Conservation (phyloP, 1,284 basidiomycete species). For the Ceratobasidium sp. region DNA sequence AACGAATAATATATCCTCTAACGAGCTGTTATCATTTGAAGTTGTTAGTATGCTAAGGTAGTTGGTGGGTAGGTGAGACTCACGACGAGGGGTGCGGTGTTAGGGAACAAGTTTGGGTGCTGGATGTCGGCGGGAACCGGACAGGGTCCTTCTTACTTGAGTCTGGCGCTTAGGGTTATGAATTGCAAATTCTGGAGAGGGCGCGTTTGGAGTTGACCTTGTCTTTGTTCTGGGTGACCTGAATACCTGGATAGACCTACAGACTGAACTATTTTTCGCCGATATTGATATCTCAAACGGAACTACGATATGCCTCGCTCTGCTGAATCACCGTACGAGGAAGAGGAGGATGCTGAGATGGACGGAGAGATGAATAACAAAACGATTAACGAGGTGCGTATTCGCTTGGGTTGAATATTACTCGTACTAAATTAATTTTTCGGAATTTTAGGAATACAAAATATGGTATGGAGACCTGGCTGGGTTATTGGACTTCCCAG, state of each 20-base stretch:
- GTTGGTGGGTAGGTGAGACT: not conserved
- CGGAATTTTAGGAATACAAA: conserved; percentile 78
- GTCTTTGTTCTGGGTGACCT: conserved; percentile 15
- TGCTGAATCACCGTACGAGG: conserved; percentile 62
- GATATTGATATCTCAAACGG: not conserved
- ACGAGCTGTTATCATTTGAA: not conserved
- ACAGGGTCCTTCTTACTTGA: conserved; percentile 20
- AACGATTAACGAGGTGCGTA: conserved; percentile 86
- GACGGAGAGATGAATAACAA: conserved; percentile 92
- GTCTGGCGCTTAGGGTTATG: conserved; percentile 25
- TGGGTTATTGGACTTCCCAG: not conserved
- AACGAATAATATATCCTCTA: conserved; percentile 1
- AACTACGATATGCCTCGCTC: conserved; percentile 47
- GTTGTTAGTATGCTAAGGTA: not conserved
- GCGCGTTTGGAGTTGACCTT: conserved; percentile 16
- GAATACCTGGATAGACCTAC: not conserved
- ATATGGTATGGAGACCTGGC: conserved; percentile 68
- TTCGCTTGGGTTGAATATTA: conserved; percentile 41
- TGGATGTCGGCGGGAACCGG: conserved; percentile 39
- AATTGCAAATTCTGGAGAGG: conserved; percentile 19
- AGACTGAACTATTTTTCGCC: not conserved
- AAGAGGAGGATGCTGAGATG: conserved; percentile 85
- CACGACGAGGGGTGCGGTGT: conserved; percentile 25
- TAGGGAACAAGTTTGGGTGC: conserved; percentile 1
- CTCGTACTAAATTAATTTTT: conserved; percentile 28